These are phyloP conservation scores for Hypoxylon sp. DNA, from an alignment of 2,329 filamentous ascomycete species.

Conservation along the genomic window DNA sequence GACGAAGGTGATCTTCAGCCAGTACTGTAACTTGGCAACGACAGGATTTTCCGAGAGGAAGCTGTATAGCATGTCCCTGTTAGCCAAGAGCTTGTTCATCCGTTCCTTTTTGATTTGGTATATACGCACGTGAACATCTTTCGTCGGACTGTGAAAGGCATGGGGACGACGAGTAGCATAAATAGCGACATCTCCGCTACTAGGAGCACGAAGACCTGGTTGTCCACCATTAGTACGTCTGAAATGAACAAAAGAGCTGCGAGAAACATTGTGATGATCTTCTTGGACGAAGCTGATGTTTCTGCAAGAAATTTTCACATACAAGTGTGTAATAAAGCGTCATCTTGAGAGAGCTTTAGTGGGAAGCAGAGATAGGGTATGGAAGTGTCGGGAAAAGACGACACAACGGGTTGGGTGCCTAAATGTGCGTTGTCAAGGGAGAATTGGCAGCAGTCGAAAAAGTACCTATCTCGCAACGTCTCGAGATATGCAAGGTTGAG, in stretches of 20 bases:
- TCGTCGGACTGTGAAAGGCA: conserved; percentile 88
- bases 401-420: conserved; percentile 23
- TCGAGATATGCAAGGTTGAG: conserved; percentile 22
- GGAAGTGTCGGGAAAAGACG: conserved; percentile 26
- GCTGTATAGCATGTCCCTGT: conserved; percentile 56
- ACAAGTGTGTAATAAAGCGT: conserved; percentile 66
- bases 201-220: conserved; percentile 84
- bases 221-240: conserved; percentile 46
- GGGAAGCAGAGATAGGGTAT: conserved; percentile 5
- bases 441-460: conserved; percentile 29
- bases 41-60: conserved; percentile 92
- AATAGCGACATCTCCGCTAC: conserved; percentile 87
- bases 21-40: conserved; percentile 95
- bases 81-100: conserved; percentile 16
- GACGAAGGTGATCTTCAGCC: conserved; percentile 98
- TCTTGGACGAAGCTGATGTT: not conserved
- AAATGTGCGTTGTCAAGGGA: conserved; percentile 39
- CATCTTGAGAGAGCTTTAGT: conserved; percentile 55
- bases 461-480: not conserved
- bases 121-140: conserved; percentile 79
- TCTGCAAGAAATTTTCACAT: conserved; percentile 46
- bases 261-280: conserved; percentile 1
- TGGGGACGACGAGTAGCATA: conserved; percentile 83
- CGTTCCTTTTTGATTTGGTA: not conserved
- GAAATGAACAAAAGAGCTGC: not conserved